Evolutionary conservation across 129 eudicot genomes (phyloP).

Genomic region (Deinandra increscens): DNA sequence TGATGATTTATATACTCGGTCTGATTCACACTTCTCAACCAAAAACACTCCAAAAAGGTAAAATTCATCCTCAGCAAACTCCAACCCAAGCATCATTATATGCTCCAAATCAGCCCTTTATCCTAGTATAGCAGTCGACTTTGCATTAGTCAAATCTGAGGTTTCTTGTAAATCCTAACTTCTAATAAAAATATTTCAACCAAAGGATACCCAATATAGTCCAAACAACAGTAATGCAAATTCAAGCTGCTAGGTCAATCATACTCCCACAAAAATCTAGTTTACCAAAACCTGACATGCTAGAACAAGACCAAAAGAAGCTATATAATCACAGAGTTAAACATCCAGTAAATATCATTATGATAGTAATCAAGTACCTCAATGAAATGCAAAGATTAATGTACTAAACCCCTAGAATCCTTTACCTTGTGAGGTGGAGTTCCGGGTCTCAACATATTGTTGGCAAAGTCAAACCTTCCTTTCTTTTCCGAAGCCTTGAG

Average conservation of each 20-base stretch:
- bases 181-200: not conserved
- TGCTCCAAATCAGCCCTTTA: not conserved
- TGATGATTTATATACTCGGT: not conserved
- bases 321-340: not conserved
- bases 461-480: slow-evolving; percentile 62
- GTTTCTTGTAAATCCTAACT: not conserved
- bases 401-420: not conserved
- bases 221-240: not conserved
- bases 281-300: not conserved
- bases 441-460: slow-evolving; percentile 59
- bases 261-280: not conserved
- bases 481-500: slow-evolving; percentile 60
- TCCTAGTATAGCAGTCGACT: not conserved
- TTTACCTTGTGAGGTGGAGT: slow-evolving; percentile 66
- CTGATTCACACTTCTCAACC: slow-evolving; percentile 5
- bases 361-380: slow-evolving; percentile 6
- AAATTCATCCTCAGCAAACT: not conserved
- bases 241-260: not conserved
- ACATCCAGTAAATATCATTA: not conserved
- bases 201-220: not conserved
- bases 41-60: not conserved
- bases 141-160: not conserved
- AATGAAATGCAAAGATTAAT: not conserved
- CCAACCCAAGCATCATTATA: not conserved
- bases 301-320: not conserved